Conservation (phyloP, 2,329 filamentous ascomycete genomes). For the Penicillium sp. region DNA sequence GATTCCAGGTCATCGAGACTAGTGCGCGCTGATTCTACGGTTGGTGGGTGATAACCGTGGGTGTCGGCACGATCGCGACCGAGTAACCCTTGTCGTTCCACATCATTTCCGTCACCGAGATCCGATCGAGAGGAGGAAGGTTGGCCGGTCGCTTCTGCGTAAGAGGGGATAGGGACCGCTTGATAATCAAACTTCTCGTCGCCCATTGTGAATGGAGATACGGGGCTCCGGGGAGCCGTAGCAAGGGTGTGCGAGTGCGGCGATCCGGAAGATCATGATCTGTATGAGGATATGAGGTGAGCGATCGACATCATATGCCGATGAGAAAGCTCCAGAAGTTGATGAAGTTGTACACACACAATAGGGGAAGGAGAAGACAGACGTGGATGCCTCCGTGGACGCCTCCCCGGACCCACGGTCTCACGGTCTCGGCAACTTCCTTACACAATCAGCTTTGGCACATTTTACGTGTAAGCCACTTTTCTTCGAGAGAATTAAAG, state of each 20-base stretch:
- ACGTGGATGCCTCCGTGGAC: neutral
- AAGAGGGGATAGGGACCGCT: conserved; percentile 70
- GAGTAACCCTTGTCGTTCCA: conserved; percentile 37
- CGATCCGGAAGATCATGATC: conserved; percentile 40
- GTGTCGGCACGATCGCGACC: conserved; percentile 38
- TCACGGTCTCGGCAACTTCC: conserved; percentile 11
- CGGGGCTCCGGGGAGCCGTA: conserved; percentile 34
- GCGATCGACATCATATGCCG: conserved; percentile 30
- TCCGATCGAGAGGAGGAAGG: conserved; percentile 24
- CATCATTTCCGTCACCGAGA: conserved; percentile 44
- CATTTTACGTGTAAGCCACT: neutral
- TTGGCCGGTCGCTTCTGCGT: conserved; percentile 64
- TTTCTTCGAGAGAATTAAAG: too few relatives aligned
- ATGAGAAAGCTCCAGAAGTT: conserved; percentile 1
- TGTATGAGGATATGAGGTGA: conserved; percentile 30
- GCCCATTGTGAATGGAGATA: conserved; percentile 35
- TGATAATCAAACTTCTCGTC: conserved; percentile 58
- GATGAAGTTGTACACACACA: conserved; percentile 12
- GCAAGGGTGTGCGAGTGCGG: conserved; percentile 29
- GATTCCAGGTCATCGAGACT: conserved; percentile 56
- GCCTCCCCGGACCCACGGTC: conserved; percentile 9
- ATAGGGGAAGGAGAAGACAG: conserved; percentile 10
- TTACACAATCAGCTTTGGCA: conserved; percentile 10
- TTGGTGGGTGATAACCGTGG: conserved; percentile 70
- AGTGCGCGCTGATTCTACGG: conserved; percentile 73